Conservation (phyloP, 2,329 filamentous ascomycete species). For the Diplodia corticola region DNA sequence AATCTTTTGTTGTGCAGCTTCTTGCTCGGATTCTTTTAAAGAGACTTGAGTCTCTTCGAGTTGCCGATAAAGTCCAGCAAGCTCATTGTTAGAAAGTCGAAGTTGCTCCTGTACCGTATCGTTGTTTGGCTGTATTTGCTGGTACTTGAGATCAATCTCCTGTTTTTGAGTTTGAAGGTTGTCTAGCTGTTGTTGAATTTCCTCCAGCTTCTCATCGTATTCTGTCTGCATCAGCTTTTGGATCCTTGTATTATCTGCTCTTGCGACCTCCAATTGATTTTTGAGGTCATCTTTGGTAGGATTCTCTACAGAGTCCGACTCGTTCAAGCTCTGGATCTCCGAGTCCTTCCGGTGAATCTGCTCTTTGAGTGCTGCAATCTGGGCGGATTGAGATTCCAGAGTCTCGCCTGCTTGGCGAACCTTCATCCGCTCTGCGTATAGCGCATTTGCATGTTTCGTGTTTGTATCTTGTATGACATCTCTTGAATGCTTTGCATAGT, state of each 20-base stretch:
- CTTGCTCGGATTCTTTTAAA: background rate
- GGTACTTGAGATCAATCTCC: background rate
- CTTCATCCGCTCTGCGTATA: background rate
- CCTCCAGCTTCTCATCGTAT: background rate
- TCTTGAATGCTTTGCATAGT: background rate
- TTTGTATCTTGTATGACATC: background rate
- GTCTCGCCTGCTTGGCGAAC: background rate
- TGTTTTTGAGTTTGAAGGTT: background rate
- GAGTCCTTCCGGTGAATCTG: background rate
- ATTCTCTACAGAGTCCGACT: too few relatives aligned
- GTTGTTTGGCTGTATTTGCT: background rate
- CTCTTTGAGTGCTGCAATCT: slow-evolving; percentile 1
- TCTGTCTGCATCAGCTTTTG: background rate
- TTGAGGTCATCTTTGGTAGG: background rate
- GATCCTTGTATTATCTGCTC: background rate
- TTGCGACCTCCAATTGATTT: background rate
- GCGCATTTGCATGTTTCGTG: background rate
- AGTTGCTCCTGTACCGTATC: background rate
- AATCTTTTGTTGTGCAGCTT: background rate
- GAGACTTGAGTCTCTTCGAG: background rate
- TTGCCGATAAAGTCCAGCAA: background rate
- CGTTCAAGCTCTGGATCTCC: background rate
- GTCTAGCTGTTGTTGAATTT: background rate
- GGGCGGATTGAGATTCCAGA: background rate
- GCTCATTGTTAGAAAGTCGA: background rate